Conservation (phyloP, 371 early-diverging fungal genomes). For the Funneliformis caledonium region DNA sequence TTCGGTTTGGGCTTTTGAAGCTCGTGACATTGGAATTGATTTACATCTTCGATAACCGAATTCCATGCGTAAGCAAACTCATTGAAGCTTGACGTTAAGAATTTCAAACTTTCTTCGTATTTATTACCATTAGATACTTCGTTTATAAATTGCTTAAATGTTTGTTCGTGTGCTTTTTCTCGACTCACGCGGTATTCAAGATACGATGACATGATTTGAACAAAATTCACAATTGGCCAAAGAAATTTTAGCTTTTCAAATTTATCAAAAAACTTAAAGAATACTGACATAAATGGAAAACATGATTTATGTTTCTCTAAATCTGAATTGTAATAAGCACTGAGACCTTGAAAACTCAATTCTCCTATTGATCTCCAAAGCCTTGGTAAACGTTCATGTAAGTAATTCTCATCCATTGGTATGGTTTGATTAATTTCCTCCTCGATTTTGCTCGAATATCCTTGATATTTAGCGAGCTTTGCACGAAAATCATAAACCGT, state of each 20-base stretch:
- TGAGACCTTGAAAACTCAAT: constrained; percentile 16
- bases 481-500: constrained; percentile 1
- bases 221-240: constrained; percentile 33
- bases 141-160: constrained; percentile 30
- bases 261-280: constrained; percentile 33
- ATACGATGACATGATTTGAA: constrained; percentile 7
- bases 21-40: constrained; percentile 30
- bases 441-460: background rate
- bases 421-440: constrained; percentile 37
- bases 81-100: background rate
- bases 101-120: background rate
- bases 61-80: constrained; percentile 39
- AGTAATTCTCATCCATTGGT: constrained; percentile 10
- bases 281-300: constrained; percentile 28
- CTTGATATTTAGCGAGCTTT: constrained; percentile 7
- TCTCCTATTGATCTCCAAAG: constrained; percentile 33
- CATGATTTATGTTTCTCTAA: background rate
- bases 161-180: constrained; percentile 19
- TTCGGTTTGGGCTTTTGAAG: background rate
- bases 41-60: constrained; percentile 17
- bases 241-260: constrained; percentile 10
- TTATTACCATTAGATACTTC: background rate
- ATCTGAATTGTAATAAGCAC: constrained; percentile 12
- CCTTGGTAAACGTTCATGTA: constrained; percentile 11
- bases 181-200: constrained; percentile 30